Base-by-base conservation (phyloP, 441 rosid species). In the Eutrema salsugineum region DNA sequence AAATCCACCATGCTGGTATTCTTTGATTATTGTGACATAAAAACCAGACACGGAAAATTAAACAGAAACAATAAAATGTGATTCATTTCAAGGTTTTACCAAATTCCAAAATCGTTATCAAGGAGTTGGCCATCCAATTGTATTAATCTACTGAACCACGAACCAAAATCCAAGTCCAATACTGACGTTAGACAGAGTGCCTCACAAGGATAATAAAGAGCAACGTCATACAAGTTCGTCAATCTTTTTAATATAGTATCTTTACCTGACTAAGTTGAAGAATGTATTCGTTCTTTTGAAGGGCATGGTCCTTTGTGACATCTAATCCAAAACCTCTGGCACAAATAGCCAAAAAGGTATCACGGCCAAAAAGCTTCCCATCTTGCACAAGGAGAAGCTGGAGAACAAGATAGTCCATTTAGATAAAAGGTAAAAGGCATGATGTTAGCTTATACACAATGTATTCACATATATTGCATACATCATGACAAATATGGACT, bases 381-480 rank as follows among this genome's bases (percentile, higher is more conserved):
- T 92, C 99, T 87, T 95, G 98, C 81, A 95, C 88, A 83, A 93
- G 86, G 73, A 95, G 88, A 75, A 82, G 87, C 99, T 95, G 90
- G 71, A 49, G 60, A 79, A 59, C 75, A 65, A 73, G 55, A 70
- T 48, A 28, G 14, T 15, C 6, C 27, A 44, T 15, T 54, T 15
- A 30, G 66, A 6, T 43, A 68, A 74, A 38, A 49, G 71, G 71
- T 20, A 10, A 32, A 55, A 42, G 33, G 39, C 20, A 49, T n/a
- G n/a, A n/a, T n/a, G 42, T 30, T 53, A 51, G 47, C 20, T 28
- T 63, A 33, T 16, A 46, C 49, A 64, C 47, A 54, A 44, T 12
- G 15, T 35, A 44, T 27, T 44, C 28, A 22, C 14, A 2, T 16
- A 16, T n/a, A 35, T 9, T 44, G 40, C 63, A 36, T 17, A 47